Conservation (phyloP, 768 basidiomycete species). For the Lanmaoa rubissima region DNA sequence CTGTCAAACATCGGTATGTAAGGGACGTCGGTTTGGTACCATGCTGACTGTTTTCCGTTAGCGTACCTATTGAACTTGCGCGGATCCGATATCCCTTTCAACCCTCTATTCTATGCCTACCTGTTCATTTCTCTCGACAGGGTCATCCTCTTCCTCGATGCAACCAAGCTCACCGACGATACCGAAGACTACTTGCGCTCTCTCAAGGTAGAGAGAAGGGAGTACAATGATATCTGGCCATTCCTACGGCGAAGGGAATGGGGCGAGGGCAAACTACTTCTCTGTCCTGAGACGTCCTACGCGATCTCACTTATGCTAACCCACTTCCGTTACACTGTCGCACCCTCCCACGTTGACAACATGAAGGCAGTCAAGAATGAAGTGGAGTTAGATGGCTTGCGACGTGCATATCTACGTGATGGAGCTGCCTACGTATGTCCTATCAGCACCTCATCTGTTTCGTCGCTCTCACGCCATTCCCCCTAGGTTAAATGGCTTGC, state of each 20-base stretch:
- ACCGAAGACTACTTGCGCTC: conserved; percentile 57
- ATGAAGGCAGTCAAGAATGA: conserved; percentile 90
- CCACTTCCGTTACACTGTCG: conserved; percentile 73
- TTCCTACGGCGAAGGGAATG: conserved; percentile 73
- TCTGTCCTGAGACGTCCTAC: conserved; percentile 73
- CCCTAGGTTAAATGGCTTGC: conserved; percentile 75
- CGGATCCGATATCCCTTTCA: conserved; percentile 87
- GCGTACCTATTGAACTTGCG: conserved; percentile 90
- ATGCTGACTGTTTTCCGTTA: conserved; percentile 24
- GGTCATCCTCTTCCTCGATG: conserved; percentile 77
- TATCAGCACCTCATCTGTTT: conserved; percentile 7
- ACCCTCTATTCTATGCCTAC: conserved; percentile 90
- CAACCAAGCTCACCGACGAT: conserved; percentile 57
- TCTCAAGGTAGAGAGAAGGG: conserved; percentile 54
- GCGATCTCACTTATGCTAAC: conserved; percentile 85
- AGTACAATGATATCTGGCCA: conserved; percentile 78
- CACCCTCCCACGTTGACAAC: conserved; percentile 66
- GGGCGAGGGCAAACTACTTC: conserved; percentile 78
- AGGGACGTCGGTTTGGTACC: neutral
- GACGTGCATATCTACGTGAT: conserved; percentile 84
- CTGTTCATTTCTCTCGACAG: conserved; percentile 63
- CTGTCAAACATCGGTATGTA: conserved; percentile 67
- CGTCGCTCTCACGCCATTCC: conserved; percentile 11
- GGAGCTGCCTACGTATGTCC: conserved; percentile 76
- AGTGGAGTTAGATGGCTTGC: conserved; percentile 79